Base-by-base conservation (phyloP, 495 filamentous ascomycete genomes). In the Hyaloscypha finlandica region DNA sequence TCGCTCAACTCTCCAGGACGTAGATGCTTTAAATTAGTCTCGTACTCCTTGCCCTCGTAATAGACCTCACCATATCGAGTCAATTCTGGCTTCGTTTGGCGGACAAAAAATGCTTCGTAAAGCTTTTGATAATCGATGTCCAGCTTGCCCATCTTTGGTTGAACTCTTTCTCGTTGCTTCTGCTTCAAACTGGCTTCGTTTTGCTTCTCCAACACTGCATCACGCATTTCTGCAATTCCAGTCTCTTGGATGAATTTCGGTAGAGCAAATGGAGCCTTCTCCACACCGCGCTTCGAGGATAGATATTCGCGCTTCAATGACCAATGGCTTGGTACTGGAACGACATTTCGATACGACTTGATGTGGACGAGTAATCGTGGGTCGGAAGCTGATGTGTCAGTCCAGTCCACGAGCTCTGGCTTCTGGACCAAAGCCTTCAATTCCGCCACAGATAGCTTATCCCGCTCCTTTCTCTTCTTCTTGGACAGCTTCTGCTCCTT, bases 51-150 rank as follows among this genome's bases (percentile, higher is more conserved):
- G 70, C 95, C 95, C 73, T 99, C 95, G 74, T 97, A 97, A 77
- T 99, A 99, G 20, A 98, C 93, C 76, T 99, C 95, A 32, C 95
- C 95, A 73, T 96, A 98, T 22, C 93, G 86, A 52, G 95, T 98
- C 59, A 99, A 78, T 68, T 93, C 89, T 2, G 95, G 95, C 74
- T 99, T 99, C 42, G 92, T 96, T 77, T 99, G 95, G 73, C 95
- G 96, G 31, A 93, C 85, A 81, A 98, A 99, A 79, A 99, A 99
- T 8, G 95, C 95, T 74, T 97, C 95, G 75, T 97, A 97, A 32
- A 98, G 86, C 75, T 95, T 97, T 74, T 96, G 92, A 75, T 98
- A 99, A 77, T 99, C 96, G 66, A 99, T 97, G 72, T 99, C 95
- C 59, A 99, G 81, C 73, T 94, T 96, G 67, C 95, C 95, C 89